Conservation (phyloP, 495 filamentous ascomycete species). For the Hypoxylon lenormandii region DNA sequence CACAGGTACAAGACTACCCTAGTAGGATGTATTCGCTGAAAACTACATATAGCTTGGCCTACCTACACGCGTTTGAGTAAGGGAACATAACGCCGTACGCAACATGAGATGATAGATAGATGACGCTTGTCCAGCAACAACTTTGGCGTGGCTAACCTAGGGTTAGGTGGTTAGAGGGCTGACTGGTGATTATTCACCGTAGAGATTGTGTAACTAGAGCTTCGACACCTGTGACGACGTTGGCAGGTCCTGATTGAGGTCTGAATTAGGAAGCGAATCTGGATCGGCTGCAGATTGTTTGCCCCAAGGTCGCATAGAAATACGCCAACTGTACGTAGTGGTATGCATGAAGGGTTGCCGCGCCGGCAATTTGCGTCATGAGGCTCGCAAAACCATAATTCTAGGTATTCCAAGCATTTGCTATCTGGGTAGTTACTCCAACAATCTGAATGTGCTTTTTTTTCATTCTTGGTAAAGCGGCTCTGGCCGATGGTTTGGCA, state of each 20-base stretch:
- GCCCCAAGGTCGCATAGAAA: slow-evolving; percentile 25
- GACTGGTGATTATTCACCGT: not conserved
- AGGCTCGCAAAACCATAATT: slow-evolving; percentile 15
- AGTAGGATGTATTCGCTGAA: not conserved
- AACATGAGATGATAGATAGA: not conserved
- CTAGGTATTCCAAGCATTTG: not conserved
- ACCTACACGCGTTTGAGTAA: not conserved
- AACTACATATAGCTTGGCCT: not conserved
- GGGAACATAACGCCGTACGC: not conserved
- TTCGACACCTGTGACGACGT: not conserved
- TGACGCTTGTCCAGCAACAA: not conserved
- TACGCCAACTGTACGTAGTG: not conserved
- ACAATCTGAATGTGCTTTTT: too few species aligned
- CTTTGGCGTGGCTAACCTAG: not conserved
- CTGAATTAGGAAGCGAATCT: slow-evolving; percentile 18
- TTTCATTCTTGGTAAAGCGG: too few species aligned
- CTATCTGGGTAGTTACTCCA: too few species aligned
- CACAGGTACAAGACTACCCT: not conserved
- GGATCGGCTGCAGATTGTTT: slow-evolving; percentile 25
- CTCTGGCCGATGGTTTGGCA: not conserved
- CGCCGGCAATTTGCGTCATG: slow-evolving; percentile 29
- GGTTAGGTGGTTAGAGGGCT: not conserved
- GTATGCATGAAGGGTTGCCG: slow-evolving; percentile 25
- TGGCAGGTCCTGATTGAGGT: slow-evolving; percentile 1
- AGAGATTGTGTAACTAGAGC: not conserved